These are phyloP conservation scores for Russula sp. DNA, from an alignment of 768 basidiomycete species.

Conservation along the genomic window DNA sequence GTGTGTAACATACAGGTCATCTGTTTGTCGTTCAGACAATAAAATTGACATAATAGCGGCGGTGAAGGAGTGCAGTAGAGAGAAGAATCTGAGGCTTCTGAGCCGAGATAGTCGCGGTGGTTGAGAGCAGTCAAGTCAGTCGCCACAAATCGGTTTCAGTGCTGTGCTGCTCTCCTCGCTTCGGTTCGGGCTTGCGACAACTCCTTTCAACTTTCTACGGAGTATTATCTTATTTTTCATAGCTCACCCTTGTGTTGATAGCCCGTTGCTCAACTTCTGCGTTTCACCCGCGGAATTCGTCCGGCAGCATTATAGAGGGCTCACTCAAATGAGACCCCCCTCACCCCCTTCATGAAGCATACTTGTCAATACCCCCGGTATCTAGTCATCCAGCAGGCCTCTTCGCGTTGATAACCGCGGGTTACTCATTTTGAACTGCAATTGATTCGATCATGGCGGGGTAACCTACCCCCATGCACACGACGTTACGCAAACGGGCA, in stretches of 20 bases:
- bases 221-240: background rate
- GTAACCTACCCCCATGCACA: no score
- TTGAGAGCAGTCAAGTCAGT: background rate
- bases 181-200: no score
- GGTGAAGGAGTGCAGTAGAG: background rate
- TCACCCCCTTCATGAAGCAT: no score
- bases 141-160: background rate
- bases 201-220: background rate
- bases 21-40: constrained; percentile 17
- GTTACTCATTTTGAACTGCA: no score
- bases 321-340: background rate
- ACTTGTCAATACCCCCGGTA: no score
- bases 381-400: no score
- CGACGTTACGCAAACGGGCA: no score
- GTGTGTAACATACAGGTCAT: constrained; percentile 14
- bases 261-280: background rate
- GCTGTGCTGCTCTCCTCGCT: no score
- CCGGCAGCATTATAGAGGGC: background rate
- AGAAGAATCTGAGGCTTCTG: background rate
- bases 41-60: constrained; percentile 12
- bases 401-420: no score
- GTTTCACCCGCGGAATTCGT: background rate
- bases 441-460: no score
- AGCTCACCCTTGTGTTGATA: background rate
- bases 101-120: constrained; percentile 3